Evolutionary conservation across 2,329 filamentous ascomycete species (phyloP).

Genomic region (Sporothrix pseudoabietina): DNA sequence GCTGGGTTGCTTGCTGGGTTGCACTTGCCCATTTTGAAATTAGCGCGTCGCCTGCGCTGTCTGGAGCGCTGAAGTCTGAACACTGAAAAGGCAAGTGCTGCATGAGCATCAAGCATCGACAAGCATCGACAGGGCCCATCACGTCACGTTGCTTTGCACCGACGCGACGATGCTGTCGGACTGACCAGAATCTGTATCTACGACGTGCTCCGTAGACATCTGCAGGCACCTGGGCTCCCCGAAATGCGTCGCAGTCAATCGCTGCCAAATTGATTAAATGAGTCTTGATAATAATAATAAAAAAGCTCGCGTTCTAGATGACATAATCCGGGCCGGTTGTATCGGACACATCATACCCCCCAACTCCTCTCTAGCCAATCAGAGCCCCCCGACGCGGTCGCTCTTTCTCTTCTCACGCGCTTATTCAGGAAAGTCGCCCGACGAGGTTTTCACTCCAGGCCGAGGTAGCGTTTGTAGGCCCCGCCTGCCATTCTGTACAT

Average conservation of each 20-base stretch:
- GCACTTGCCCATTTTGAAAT: background rate
- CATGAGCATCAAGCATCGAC: background rate
- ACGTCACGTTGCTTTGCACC: background rate
- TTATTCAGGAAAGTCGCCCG: conserved; percentile 14
- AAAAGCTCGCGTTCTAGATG: background rate
- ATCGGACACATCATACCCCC: background rate
- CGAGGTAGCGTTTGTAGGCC: conserved; percentile 10
- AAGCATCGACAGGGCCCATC: background rate
- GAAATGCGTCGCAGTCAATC: background rate
- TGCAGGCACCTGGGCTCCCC: background rate
- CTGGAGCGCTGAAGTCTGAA: background rate
- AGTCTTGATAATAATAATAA: too few species aligned
- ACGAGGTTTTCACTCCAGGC: background rate
- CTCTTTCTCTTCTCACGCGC: background rate
- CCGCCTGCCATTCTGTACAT: background rate
- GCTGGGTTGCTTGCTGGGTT: background rate
- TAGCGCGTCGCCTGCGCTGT: conserved; percentile 14
- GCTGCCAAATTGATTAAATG: background rate
- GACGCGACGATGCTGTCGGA: background rate
- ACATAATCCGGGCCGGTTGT: conserved; percentile 21
- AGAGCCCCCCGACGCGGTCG: background rate
- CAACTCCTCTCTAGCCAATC: background rate
- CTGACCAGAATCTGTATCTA: background rate
- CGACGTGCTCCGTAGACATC: background rate
- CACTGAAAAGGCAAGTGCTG: background rate